phyloP scores from a whole-genome alignment of 345 rosid genomes.

The Lepidium aucheri region DNA sequence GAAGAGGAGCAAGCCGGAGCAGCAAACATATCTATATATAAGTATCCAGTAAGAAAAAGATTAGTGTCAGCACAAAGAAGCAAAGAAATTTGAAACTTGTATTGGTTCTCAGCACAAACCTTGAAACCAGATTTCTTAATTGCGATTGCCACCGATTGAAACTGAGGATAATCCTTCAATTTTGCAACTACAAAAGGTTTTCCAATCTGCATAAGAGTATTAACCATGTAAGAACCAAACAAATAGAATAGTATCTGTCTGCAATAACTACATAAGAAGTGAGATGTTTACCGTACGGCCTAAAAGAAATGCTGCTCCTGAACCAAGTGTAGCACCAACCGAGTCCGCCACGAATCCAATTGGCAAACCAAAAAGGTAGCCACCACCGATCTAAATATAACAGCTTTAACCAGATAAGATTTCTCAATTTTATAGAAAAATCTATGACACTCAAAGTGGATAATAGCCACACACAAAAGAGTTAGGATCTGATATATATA shows the following conservation, averaged over 20 bases:
- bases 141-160: constrained; percentile 82
- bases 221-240: neutral
- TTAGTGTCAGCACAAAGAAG: neutral
- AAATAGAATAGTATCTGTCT: neutral
- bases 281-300: constrained; percentile 64
- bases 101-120: constrained; percentile 36
- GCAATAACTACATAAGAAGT: neutral
- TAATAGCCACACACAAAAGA: neutral
- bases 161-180: constrained; percentile 92
- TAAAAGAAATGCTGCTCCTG: constrained; percentile 90
- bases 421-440: neutral
- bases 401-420: constrained; percentile 16
- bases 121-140: constrained; percentile 85
- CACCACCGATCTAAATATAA: constrained; percentile 87
- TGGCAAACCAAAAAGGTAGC: constrained; percentile 92
- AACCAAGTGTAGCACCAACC: constrained; percentile 84
- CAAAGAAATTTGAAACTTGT: neutral
- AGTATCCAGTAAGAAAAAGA: neutral
- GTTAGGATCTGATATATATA: constrained; percentile 16
- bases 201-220: constrained; percentile 50
- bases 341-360: constrained; percentile 95
- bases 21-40: constrained; percentile 69
- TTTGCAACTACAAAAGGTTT: constrained; percentile 75
- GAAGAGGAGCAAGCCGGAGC: constrained; percentile 94
- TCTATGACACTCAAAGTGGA: neutral